Base-by-base conservation (phyloP, 78 protist species). In the Protostelium mycophagum region DNA sequence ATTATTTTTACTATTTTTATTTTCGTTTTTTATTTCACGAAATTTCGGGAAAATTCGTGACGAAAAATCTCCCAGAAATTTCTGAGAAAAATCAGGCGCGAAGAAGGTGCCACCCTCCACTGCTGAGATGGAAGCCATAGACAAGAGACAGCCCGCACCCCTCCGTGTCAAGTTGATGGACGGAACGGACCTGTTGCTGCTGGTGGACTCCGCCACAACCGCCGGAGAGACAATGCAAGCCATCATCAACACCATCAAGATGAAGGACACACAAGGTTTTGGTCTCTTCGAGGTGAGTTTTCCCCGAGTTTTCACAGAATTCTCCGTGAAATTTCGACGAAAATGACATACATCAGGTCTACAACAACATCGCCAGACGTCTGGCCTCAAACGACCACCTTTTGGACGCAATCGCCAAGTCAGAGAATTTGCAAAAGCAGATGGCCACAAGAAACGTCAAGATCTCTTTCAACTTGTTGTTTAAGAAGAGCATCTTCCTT, bases 191-290 rank as follows among this genome's bases (percentile, higher is more conserved):
- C 89, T 90, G 38, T 90, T 91, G 63, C 36, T 88, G 1, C 39
- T 86, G 37, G 85, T 92, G 23, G 94, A 92, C 35, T 88, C 91
- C 87, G 94, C 94, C 28, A 89, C 94, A 0, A 92, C 89, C 73
- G 73, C 86, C 83, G 91, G 28, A 25, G 63, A 1, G 94, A 92
- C 25, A 87, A 91, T 34, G 28, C 63, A 28, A 85, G 87, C 34
- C 90, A 92, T 37, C n/a, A 90, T 38, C 85, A 90, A 0, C 39
- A 35, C 38, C 91, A 92, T 89, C 73, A 87, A 0, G 88, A 88
- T 73, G 28, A 90, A 37, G 73, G 94, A 73, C 88, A 38, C 34
- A 36, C 1, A 88, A 84, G 94, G 94, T 31, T 92, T 92, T 89
- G 35, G 91, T 0, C 39, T 92, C 37, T 34, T 92, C 10, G 94